phyloP scores from a whole-genome alignment of 2,329 filamentous ascomycete genomes.

The Diplodia mutila region DNA sequence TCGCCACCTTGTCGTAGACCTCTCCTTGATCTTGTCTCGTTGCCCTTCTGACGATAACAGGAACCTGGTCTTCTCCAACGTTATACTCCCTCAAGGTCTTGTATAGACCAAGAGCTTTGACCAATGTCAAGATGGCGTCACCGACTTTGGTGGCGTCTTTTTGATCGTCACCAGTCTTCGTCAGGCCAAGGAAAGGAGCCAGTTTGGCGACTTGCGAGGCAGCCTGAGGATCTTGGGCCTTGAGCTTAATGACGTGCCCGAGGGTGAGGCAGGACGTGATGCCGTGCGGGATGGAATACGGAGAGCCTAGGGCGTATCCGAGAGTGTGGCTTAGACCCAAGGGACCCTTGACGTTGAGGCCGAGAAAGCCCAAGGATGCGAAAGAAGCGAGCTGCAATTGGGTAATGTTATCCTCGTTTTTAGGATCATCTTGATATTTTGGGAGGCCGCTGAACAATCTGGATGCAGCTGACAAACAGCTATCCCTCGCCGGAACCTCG shows the following conservation, averaged over 20 bases:
- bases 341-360: slow-evolving; percentile 55
- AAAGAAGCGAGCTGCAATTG: slow-evolving; percentile 58
- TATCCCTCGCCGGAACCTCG: slow-evolving; percentile 55
- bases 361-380: slow-evolving; percentile 55
- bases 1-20: slow-evolving; percentile 49
- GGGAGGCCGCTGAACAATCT: slow-evolving; percentile 54
- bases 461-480: slow-evolving; percentile 50
- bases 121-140: slow-evolving; percentile 49
- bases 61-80: slow-evolving; percentile 47
- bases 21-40: slow-evolving; percentile 49
- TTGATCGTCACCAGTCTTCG: slow-evolving; percentile 44
- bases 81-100: slow-evolving; percentile 52
- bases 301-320: slow-evolving; percentile 58
- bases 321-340: slow-evolving; percentile 54
- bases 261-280: slow-evolving; percentile 60
- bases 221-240: slow-evolving; percentile 49
- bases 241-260: slow-evolving; percentile 58
- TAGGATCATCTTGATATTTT: slow-evolving; percentile 50
- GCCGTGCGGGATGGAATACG: slow-evolving; percentile 61
- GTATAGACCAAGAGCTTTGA: slow-evolving; percentile 49
- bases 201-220: slow-evolving; percentile 53
- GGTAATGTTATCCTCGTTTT: slow-evolving; percentile 54
- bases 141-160: slow-evolving; percentile 52
- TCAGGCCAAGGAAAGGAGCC: slow-evolving; percentile 49
- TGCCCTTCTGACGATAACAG: slow-evolving; percentile 49